Evolutionary conservation across 345 rosid genomes (phyloP).

Genomic region (Clarkia xantiana): DNA sequence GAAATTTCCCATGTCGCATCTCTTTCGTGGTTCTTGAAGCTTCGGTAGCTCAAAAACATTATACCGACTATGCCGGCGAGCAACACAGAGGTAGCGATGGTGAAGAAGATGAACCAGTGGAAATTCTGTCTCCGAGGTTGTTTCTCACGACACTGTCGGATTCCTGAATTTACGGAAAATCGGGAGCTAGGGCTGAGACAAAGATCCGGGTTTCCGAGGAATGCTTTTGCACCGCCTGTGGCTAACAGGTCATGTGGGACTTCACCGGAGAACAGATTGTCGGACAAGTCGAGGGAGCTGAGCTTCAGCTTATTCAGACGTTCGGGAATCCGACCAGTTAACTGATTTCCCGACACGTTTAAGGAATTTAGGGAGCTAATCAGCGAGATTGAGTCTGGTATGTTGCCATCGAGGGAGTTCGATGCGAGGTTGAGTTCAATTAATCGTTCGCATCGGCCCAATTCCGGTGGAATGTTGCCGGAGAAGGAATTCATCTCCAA

Average conservation of each 20-base stretch:
- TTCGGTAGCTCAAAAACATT: constrained; percentile 36
- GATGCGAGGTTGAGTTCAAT: constrained; percentile 65
- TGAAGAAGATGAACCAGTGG: constrained; percentile 22
- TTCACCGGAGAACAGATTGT: constrained; percentile 48
- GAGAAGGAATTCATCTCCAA: constrained; percentile 49
- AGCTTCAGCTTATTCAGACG: constrained; percentile 45
- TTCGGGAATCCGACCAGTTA: constrained; percentile 46
- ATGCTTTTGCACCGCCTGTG: constrained; percentile 52
- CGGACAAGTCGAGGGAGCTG: constrained; percentile 65
- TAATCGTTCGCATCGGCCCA: constrained; percentile 37
- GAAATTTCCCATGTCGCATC: constrained; percentile 33
- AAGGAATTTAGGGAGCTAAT: constrained; percentile 53
- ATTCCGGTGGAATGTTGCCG: constrained; percentile 42
- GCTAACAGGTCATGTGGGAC: constrained; percentile 47
- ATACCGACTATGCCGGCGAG: constrained; percentile 31
- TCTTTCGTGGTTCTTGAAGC: constrained; percentile 23
- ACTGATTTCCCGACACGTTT: constrained; percentile 58
- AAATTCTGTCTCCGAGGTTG: constrained; percentile 12
- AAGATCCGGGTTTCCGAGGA: constrained; percentile 37
- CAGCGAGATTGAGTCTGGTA: constrained; percentile 29
- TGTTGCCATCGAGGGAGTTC: constrained; percentile 49
- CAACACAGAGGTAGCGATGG: constrained; percentile 26
- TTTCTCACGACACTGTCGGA: constrained; percentile 28
- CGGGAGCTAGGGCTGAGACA: constrained; percentile 32
- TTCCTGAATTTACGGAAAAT: constrained; percentile 5